A percentile compares a stretch with the other conserved stretches of the same genome.
Conservation (phyloP, 2,329 filamentous ascomycete genomes). For the Trichoderma citrinoviride region DNA sequence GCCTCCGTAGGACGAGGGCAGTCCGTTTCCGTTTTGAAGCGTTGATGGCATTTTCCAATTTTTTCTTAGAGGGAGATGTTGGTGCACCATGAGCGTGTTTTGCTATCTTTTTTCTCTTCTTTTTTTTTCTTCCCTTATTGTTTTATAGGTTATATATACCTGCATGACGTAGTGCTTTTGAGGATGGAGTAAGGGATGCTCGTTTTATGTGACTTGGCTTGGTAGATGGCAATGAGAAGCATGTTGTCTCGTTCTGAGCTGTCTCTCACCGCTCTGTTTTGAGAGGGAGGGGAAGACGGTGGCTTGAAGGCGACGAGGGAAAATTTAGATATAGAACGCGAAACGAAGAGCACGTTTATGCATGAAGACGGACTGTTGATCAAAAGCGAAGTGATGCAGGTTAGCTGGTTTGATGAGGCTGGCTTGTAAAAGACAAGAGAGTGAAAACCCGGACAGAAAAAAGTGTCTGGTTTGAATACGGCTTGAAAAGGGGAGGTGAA, state of each 20-base stretch:
- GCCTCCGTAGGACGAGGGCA: conserved; percentile 35
- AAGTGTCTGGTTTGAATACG: no score
- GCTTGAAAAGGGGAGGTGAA: no score
- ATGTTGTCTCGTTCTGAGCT: not conserved
- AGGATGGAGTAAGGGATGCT: not conserved
- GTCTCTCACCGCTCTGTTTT: not conserved
- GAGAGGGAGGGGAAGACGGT: not conserved
- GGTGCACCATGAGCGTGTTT: conserved; percentile 1
- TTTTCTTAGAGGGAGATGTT: not conserved
- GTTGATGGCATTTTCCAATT: not conserved
- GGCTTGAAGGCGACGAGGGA: not conserved
- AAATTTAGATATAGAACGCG: not conserved
- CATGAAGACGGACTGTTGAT: no score
- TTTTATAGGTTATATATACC: not conserved
- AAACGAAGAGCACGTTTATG: no score
- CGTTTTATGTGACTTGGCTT: not conserved
- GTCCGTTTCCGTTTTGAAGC: conserved; percentile 11
- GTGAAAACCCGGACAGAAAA: no score
- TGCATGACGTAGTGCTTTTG: not conserved
- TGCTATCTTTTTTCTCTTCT: not conserved
- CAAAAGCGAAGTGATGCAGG: no score
- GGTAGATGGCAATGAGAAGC: not conserved
- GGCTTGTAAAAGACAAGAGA: no score
- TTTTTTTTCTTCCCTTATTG: not conserved
- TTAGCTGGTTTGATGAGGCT: no score